Conservation (phyloP, 2,329 filamentous ascomycete species). For the Zymoseptoria ardabiliae region DNA sequence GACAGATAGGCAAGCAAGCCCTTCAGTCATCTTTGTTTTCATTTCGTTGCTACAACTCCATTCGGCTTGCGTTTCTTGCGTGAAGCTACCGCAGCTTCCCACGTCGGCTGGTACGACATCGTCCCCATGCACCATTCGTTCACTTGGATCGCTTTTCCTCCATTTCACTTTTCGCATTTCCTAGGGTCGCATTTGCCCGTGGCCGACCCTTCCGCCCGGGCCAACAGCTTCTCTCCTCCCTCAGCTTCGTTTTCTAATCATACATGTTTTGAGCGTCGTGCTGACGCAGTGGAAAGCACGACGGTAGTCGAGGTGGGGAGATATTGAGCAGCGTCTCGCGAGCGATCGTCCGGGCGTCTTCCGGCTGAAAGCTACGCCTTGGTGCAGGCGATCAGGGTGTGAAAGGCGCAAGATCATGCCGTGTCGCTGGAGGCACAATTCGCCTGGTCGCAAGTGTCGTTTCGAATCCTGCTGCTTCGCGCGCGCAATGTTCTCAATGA, state of each 20-base stretch:
- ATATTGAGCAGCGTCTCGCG: not conserved
- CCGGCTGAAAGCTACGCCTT: not conserved
- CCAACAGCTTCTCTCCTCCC: not conserved
- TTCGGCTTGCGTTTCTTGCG: no score
- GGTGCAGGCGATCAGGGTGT: not conserved
- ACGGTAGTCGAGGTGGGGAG: not conserved
- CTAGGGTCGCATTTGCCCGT: no score
- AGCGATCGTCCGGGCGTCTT: not conserved
- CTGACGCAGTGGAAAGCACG: not conserved
- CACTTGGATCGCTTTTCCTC: no score
- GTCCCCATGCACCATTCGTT: no score
- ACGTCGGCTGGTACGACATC: no score
- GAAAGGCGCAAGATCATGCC: not conserved
- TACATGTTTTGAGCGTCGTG: not conserved
- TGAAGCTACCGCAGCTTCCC: no score
- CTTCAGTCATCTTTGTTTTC: no score
- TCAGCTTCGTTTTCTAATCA: not conserved
- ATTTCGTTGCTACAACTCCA: no score
- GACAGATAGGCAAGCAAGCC: no score
- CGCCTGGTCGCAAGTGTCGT: not conserved
- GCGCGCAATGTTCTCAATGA: not conserved
- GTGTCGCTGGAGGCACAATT: not conserved
- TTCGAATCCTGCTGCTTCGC: not conserved
- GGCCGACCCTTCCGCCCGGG: no score
- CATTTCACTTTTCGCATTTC: no score